Percentiles rank a stretch among this genome's conserved stretches.
Evolutionary conservation across 1,139 yeast species (phyloP).

Genomic region (Nematodospora anomalae): DNA sequence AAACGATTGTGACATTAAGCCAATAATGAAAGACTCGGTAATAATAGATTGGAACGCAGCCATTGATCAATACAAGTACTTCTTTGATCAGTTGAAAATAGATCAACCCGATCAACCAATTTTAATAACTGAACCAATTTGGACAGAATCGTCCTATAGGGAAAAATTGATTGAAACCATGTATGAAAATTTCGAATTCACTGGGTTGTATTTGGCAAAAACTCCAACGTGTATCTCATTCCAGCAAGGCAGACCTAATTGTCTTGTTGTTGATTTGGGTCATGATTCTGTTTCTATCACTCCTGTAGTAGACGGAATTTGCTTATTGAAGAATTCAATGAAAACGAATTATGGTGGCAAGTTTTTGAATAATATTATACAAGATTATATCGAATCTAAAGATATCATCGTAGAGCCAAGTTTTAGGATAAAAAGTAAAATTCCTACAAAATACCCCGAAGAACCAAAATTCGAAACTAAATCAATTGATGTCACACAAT

Average conservation of each 20-base stretch:
- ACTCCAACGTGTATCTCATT: conserved; percentile 89
- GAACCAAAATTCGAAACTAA: conserved; percentile 30
- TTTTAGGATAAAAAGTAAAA: conserved; percentile 35
- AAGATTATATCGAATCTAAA: conserved; percentile 21
- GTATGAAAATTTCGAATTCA: conserved; percentile 71
- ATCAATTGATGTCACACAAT: conserved; percentile 35
- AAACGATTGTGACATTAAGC: conserved; percentile 50
- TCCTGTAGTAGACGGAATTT: conserved; percentile 92
- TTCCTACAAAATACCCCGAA: conserved; percentile 36
- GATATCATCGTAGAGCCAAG: conserved; percentile 18
- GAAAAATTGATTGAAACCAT: conserved; percentile 72
- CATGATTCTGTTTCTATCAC: conserved; percentile 82
- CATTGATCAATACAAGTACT: conserved; percentile 63
- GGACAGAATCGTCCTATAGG: conserved; percentile 75
- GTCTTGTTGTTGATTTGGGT: conserved; percentile 91
- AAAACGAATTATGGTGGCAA: conserved; percentile 68
- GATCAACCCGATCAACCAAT: conserved; percentile 72
- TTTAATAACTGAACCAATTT: conserved; percentile 78
- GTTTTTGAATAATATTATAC: conserved; percentile 50
- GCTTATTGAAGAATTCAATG: conserved; percentile 69
- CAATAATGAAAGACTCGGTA: conserved; percentile 60
- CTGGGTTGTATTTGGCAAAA: conserved; percentile 85
- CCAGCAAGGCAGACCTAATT: conserved; percentile 91
- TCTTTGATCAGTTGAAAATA: conserved; percentile 47
- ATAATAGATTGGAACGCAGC: conserved; percentile 77